A percentile compares a stretch with the other conserved stretches of the same genome.
These are phyloP conservation scores for Trypanosoma brucei DNA, from an alignment of 208 protist genomes.

Conservation along the genomic window DNA sequence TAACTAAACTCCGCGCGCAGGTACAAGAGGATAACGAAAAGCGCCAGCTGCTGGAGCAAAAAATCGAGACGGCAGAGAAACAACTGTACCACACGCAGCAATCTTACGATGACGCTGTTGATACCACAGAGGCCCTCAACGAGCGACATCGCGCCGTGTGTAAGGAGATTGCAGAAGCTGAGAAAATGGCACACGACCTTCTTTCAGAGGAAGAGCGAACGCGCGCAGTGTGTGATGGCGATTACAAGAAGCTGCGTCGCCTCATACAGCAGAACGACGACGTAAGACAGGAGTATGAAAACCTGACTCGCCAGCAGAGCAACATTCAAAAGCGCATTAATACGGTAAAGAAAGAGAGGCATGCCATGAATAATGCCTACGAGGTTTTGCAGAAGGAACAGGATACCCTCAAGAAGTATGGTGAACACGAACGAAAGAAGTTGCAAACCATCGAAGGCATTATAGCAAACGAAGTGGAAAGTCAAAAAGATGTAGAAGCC, in stretches of 20 bases:
- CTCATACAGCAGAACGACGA: conserved; percentile 86
- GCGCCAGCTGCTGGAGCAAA: conserved; percentile 67
- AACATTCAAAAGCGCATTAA: conserved; percentile 61
- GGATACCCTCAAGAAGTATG: conserved; percentile 56
- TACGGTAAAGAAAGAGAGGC: conserved; percentile 47
- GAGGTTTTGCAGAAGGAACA: conserved; percentile 65
- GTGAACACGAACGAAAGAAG: conserved; percentile 54
- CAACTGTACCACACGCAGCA: conserved; percentile 85
- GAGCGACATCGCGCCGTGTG: conserved; percentile 72
- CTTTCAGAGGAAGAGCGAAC: conserved; percentile 53
- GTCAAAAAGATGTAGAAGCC: conserved; percentile 72
- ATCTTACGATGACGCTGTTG: conserved; percentile 89
- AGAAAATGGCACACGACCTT: conserved; percentile 65
- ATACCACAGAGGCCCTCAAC: conserved; percentile 84
- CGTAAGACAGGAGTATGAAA: conserved; percentile 67
- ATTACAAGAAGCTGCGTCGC: conserved; percentile 69
- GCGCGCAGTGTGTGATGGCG: conserved; percentile 59
- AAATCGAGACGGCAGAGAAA: conserved; percentile 85
- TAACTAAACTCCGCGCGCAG: conserved; percentile 45
- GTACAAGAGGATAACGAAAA: conserved; percentile 55
- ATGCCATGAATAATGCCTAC: conserved; percentile 57
- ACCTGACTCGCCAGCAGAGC: conserved; percentile 71
- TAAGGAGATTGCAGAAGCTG: conserved; percentile 61
- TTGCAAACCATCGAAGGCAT: conserved; percentile 65
- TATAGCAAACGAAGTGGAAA: conserved; percentile 82